Base-by-base conservation (phyloP, 2,329 filamentous ascomycete genomes). In the Neofusicoccum laricinum region DNA sequence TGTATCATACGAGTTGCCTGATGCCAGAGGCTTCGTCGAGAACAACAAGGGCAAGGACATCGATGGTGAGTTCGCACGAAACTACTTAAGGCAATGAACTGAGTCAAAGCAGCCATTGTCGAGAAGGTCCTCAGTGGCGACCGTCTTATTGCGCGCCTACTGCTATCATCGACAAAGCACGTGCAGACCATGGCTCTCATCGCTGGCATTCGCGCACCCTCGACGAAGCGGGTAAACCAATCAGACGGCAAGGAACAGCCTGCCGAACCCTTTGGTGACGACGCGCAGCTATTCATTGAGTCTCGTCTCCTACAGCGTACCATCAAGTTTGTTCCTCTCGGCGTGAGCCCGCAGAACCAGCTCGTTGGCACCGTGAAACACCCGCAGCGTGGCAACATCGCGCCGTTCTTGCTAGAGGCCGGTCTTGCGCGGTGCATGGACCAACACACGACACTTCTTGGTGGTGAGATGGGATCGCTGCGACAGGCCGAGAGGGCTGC, bases 61-160 rank as follows among this genome's bases (percentile, higher is more conserved):
- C 17, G 90, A 96, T 68, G 90, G 89, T 74, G 67, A 65, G 72
- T 6, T 36, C 40, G 6, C 30, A 36, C n/a, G 12, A 38, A 32
- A 30, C 6, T 5, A n/a, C 14, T 15, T 30, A 11, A 25, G 10
- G 4, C 30, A 12, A 45, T 45, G 10, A 38, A 62, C 69, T 76
- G 65, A 74, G 49, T 14, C 30, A 8, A 38, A 45, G 63, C 65
- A 76, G 77, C 78, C 45, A 86, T 98, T 64, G 88, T 99, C 55
- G 95, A 99, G 83, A 88, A 92, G 71, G 91, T 99, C 49, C 84
- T 98, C 65, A 93, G 90, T 67, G 95, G 94, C 66, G 95, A 99
- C 78, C 90, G 95, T 66, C 83, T 97, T 70, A 89, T 97, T 66
- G 86, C 94, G 62, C 89, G 95, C 64, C 83, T 99, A 64, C 78